Evolutionary conservation across 768 basidiomycete species (phyloP).

Genomic region (Collybia mongolica): DNA sequence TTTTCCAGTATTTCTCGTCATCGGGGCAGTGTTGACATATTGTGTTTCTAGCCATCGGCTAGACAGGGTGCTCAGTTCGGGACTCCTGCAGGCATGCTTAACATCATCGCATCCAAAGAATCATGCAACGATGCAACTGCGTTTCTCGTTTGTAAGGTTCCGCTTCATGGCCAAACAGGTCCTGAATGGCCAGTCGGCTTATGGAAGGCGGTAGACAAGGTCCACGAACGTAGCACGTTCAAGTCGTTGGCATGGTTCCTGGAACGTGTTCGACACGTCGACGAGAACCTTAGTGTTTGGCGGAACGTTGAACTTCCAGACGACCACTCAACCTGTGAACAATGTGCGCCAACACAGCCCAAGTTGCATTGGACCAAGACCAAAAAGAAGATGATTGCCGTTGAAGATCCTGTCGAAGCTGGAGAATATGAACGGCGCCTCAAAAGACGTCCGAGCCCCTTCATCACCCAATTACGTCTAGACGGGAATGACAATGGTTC

Average conservation of each 20-base stretch:
- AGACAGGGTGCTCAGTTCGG: constrained; percentile 61
- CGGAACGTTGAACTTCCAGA: constrained; percentile 47
- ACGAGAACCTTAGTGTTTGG: constrained; percentile 68
- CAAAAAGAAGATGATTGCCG: constrained; percentile 60
- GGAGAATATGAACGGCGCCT: constrained; percentile 87
- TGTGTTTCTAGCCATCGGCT: constrained; percentile 44
- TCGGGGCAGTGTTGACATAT: constrained; percentile 5
- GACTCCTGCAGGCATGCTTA: constrained; percentile 53
- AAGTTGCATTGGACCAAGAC: constrained; percentile 70
- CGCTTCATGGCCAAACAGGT: constrained; percentile 68
- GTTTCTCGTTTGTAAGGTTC: constrained; percentile 73
- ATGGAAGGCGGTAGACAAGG: constrained; percentile 84
- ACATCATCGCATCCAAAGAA: constrained; percentile 51
- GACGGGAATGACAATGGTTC: constrained; percentile 61
- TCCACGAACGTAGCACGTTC: constrained; percentile 83
- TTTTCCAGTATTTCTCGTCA: constrained; percentile 1
- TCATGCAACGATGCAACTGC: constrained; percentile 77
- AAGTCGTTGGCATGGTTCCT: constrained; percentile 83
- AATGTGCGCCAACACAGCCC: constrained; percentile 82
- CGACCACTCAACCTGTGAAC: constrained; percentile 58
- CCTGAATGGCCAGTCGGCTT: constrained; percentile 72
- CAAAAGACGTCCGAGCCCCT: constrained; percentile 82
- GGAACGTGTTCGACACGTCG: constrained; percentile 77
- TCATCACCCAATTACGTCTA: constrained; percentile 80
- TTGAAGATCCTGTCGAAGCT: constrained; percentile 85